Evolutionary conservation across 768 basidiomycete genomes (phyloP).

Genomic region (Amanita fuliginea): DNA sequence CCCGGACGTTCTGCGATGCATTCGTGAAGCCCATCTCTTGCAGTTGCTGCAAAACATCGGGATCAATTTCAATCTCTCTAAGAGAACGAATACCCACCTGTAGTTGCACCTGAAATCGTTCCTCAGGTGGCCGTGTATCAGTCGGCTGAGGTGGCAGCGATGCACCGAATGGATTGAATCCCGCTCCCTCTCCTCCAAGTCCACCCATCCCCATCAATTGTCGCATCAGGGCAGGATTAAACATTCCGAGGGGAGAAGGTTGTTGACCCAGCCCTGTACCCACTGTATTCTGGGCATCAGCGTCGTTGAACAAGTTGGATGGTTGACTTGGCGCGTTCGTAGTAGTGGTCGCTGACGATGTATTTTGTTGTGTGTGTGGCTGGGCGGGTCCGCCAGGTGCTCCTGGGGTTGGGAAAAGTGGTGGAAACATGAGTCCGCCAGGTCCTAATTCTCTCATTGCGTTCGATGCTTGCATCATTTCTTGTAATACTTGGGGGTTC

Average conservation of each 20-base stretch:
- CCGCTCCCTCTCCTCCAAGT: slow-evolving; percentile 16
- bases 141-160: slow-evolving; percentile 35
- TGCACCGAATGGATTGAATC: slow-evolving; percentile 15
- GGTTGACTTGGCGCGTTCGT: too few species aligned
- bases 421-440: slow-evolving; percentile 8
- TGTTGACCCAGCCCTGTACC: slow-evolving; percentile 12
- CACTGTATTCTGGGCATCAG: slow-evolving; percentile 13
- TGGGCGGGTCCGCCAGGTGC: slow-evolving; percentile 23
- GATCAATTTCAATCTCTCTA: not conserved
- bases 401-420: slow-evolving; percentile 51
- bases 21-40: slow-evolving; percentile 94
- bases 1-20: slow-evolving; percentile 81
- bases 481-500: slow-evolving; percentile 67
- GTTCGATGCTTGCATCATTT: slow-evolving; percentile 66
- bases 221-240: slow-evolving; percentile 34
- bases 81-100: slow-evolving; percentile 33
- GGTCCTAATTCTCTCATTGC: slow-evolving; percentile 9
- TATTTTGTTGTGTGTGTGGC: slow-evolving; percentile 14
- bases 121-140: slow-evolving; percentile 75
- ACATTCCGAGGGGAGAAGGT: slow-evolving; percentile 16
- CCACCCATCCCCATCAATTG: slow-evolving; percentile 26
- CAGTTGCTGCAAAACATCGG: slow-evolving; percentile 51
- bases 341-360: slow-evolving; percentile 6
- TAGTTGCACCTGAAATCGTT: slow-evolving; percentile 82
- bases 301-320: slow-evolving; percentile 8